Base-by-base conservation (phyloP, 176 grass and related monocot genomes). In the Oryza rufipogon region DNA sequence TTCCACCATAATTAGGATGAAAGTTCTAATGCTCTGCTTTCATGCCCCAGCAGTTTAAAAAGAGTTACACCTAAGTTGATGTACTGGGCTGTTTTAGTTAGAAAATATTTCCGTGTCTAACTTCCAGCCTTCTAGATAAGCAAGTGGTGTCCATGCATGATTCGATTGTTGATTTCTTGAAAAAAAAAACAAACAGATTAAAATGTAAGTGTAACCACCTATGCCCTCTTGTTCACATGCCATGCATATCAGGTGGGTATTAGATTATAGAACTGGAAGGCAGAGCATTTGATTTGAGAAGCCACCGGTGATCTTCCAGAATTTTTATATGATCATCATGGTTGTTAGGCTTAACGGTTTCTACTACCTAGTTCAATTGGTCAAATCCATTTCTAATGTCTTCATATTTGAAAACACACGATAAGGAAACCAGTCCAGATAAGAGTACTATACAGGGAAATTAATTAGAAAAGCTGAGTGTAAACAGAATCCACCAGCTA, bases 401-500 rank as follows among this genome's bases (percentile, higher is more conserved):
- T 4, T 20, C 6, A 86, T 66, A 66, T 56, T 81, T 81, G 82
- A 71, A 71, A 17, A 0, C 38, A 0, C 38, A 30, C 0, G 12
- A 41, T 28, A 65, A 54, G 60, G 48, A 75, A 41, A 75, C 19
- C 1, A 19, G 85, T 81, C 61, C 61, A 74, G 33, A 68, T 38
- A 74, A 30, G 60, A 68, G 20, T 61, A 68, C 20, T 63, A 23
- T 58, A 15, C 9, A 38, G 1, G 6, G 28, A 4, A 64, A 63
- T 39, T 26, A 38, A 44, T 44, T 52, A 2, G 47, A 36, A 88
- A 68, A 60, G 49, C 15, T 9, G 26, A 5, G 78, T 77, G 54
- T 38, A 90, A 71, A 78, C 78, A 36, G 83, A 89, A 86, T 47
- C 83, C 66, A 82, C 88, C 83, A 67, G 72, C 7, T 51, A 38